Evolutionary conservation across 2,329 filamentous ascomycete genomes (phyloP).

Genomic region (Scolecobasidium constrictum): DNA sequence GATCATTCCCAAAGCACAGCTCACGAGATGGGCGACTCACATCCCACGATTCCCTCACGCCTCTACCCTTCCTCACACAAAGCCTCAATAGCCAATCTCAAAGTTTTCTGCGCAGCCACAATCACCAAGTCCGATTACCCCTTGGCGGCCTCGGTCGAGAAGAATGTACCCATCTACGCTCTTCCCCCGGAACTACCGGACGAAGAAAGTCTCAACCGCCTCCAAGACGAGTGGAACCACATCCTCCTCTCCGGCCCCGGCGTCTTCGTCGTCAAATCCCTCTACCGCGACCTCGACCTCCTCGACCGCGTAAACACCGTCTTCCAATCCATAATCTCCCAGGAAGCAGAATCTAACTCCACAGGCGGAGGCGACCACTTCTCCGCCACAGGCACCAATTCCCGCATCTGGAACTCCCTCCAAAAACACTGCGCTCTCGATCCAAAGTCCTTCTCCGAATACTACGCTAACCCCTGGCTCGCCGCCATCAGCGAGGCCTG

Average conservation of each 20-base stretch:
- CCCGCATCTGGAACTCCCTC: slow-evolving; percentile 57
- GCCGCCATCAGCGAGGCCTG: slow-evolving; percentile 41
- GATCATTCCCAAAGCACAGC: no score
- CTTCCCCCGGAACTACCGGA: slow-evolving; percentile 27
- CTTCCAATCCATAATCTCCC: slow-evolving; percentile 38
- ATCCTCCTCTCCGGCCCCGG: slow-evolving; percentile 47
- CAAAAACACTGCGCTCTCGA: slow-evolving; percentile 47
- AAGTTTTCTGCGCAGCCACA: neutral
- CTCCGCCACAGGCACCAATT: slow-evolving; percentile 41
- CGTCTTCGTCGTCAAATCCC: slow-evolving; percentile 45
- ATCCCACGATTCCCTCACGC: neutral
- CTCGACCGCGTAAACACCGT: slow-evolving; percentile 38
- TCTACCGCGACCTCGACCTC: slow-evolving; percentile 34
- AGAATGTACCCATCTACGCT: slow-evolving; percentile 48
- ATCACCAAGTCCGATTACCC: neutral
- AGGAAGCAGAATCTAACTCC: slow-evolving; percentile 22
- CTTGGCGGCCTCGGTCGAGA: slow-evolving; percentile 5
- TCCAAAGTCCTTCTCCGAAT: slow-evolving; percentile 41
- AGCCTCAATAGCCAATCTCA: neutral
- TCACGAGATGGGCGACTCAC: no score
- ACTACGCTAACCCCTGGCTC: slow-evolving; percentile 52
- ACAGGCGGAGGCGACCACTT: slow-evolving; percentile 52
- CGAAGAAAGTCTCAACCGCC: slow-evolving; percentile 19
- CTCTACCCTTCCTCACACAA: neutral
- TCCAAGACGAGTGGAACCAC: slow-evolving; percentile 52